Evolutionary conservation across 2,329 filamentous ascomycete genomes (phyloP).

Genomic region (Coniochaeta ligniaria): DNA sequence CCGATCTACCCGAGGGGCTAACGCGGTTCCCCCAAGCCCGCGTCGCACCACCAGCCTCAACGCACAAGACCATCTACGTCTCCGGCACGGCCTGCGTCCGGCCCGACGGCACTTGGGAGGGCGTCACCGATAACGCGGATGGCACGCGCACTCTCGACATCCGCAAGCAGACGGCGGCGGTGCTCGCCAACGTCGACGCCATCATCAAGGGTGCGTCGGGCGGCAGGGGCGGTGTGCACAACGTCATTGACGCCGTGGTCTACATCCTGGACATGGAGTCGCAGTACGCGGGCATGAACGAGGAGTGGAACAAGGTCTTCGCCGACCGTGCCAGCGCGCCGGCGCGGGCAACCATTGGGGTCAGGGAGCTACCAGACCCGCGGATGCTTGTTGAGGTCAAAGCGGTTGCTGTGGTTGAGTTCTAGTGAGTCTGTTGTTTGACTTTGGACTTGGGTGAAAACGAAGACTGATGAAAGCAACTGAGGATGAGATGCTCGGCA

Average conservation of each 20-base stretch:
- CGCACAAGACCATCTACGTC: slow-evolving; percentile 29
- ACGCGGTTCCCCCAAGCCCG: slow-evolving; percentile 27
- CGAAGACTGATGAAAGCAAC: background rate
- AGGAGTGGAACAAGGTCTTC: slow-evolving; percentile 38
- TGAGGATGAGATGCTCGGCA: background rate
- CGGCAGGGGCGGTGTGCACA: slow-evolving; percentile 26
- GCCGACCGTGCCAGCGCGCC: slow-evolving; percentile 25
- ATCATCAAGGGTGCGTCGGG: slow-evolving; percentile 28
- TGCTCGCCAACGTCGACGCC: slow-evolving; percentile 26
- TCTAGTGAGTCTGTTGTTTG: slow-evolving; percentile 5
- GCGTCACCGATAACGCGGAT: slow-evolving; percentile 26
- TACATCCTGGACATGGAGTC: slow-evolving; percentile 32
- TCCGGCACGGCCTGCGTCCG: slow-evolving; percentile 25
- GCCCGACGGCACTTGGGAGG: slow-evolving; percentile 14
- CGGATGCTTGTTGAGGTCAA: slow-evolving; percentile 25
- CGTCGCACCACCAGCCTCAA: slow-evolving; percentile 17
- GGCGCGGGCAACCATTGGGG: slow-evolving; percentile 23
- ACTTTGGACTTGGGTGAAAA: no score
- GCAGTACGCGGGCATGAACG: slow-evolving; percentile 35
- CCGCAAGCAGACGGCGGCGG: slow-evolving; percentile 28
- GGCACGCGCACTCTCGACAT: slow-evolving; percentile 26
- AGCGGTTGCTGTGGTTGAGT: slow-evolving; percentile 18
- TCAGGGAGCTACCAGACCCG: slow-evolving; percentile 22
- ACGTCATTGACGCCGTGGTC: slow-evolving; percentile 31
- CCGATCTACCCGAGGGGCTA: slow-evolving; percentile 15